Percentiles rank a stretch among this genome's conserved stretches.
Evolutionary conservation across 2,329 filamentous ascomycete species (phyloP).

Genomic region (Ophiostoma novo-ulmi): DNA sequence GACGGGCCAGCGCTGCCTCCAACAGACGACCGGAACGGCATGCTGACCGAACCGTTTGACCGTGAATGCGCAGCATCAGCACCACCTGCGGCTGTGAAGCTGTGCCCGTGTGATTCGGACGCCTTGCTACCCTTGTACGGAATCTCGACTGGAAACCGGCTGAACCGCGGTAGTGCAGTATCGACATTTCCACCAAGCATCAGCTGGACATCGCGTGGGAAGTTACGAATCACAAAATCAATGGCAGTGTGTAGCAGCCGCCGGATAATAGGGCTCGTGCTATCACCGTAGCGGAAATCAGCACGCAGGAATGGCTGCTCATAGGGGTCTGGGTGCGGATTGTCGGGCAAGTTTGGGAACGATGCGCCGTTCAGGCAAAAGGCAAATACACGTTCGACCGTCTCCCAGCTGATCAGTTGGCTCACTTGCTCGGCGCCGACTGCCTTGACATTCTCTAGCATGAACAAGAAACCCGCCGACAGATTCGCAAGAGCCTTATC

Average conservation of each 20-base stretch:
- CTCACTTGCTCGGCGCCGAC: constrained; percentile 22
- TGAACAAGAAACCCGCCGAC: constrained; percentile 26
- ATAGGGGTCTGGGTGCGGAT: constrained; percentile 23
- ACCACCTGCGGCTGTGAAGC: neutral
- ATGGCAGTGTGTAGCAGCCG: constrained; percentile 50
- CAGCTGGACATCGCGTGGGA: constrained; percentile 51
- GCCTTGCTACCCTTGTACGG: neutral
- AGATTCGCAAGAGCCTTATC: constrained; percentile 25
- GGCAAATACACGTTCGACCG: constrained; percentile 26
- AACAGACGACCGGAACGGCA: constrained; percentile 18
- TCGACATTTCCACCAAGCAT: neutral
- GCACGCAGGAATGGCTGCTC: constrained; percentile 28
- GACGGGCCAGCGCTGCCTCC: neutral
- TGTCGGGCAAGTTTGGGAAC: constrained; percentile 30
- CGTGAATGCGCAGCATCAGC: constrained; percentile 15
- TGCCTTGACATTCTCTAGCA: constrained; percentile 25
- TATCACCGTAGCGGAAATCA: constrained; percentile 48
- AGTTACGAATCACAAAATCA: constrained; percentile 55
- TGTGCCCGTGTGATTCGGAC: neutral
- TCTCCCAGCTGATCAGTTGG: constrained; percentile 26
- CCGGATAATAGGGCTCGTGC: constrained; percentile 40
- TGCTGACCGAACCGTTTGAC: constrained; percentile 24
- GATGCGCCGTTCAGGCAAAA: constrained; percentile 32
- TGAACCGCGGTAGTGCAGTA: neutral
- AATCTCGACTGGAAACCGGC: constrained; percentile 1